Base-by-base conservation (phyloP, 2,329 filamentous ascomycete genomes). In the Epichloe baconii region DNA sequence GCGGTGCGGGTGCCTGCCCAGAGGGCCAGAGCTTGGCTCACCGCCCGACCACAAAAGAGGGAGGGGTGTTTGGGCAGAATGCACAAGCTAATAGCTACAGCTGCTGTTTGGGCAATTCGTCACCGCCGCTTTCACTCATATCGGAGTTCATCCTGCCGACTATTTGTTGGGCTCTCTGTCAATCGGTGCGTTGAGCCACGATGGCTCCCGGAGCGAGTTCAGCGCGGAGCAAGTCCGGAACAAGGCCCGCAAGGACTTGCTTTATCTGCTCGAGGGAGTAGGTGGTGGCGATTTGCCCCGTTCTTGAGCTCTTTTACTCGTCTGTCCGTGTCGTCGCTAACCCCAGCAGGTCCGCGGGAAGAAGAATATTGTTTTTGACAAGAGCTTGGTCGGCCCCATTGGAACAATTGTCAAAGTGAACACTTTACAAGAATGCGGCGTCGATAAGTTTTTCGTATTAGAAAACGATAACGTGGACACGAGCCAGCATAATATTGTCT, bases 291-390 rank as follows among this genome's bases (percentile, higher is more conserved):
- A 15, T 5, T 59, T 56, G 4, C 8, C 55, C 56, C 59, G 54
- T 68, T 71, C 55, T 51, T 35, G 36, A 45, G 34, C 49, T 19
- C 15, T 46, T 12, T 42, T 11, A 23, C n/a, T 41, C 15, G 35
- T 44, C 53, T 55, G 53, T 50, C 61, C 52, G 54, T 51, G 61
- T 53, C 53, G 54, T 47, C 55, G 19, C 48, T 50, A 47, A 52
- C 17, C 54, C 49, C 55, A 44, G 53, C 64, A 98, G 93, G 88
- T 97, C 58, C 87, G 91, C 65, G 94, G 94, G 60, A 98, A 97
- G 80, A 98, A 98, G 77, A 97, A 96, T 64, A 76, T 98, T 55
- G 86, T 98, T 49, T 85, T 98, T 64, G 91, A 97, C 67, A 87
- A 86, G 68, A 84, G 83, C 61, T 77, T 98, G 60, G 89, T 91